These are phyloP conservation scores for Durotheca rogersii DNA, from an alignment of 495 filamentous ascomycete species.

Conservation along the genomic window DNA sequence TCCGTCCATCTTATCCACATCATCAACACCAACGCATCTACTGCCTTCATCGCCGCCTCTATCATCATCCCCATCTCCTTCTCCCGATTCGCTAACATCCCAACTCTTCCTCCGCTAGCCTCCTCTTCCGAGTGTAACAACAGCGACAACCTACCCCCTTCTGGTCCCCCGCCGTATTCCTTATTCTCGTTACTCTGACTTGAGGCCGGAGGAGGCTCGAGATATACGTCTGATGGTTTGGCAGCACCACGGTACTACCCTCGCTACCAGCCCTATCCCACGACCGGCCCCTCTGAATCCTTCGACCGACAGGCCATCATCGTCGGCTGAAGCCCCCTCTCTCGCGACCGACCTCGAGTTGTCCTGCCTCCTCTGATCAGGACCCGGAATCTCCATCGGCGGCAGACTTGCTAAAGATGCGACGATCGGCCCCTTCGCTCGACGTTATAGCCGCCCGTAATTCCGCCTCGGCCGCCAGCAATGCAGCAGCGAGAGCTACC, in stretches of 20 bases:
- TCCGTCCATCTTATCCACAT: too few species aligned
- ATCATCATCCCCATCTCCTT: constrained; percentile 3
- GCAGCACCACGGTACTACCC: background rate
- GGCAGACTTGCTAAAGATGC: constrained; percentile 23
- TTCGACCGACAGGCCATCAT: constrained; percentile 9
- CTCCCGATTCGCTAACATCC: background rate
- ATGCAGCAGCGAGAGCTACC: constrained; percentile 3
- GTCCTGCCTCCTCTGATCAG: background rate
- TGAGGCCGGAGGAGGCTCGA: background rate
- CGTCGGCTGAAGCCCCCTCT: background rate
- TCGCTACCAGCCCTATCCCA: constrained; percentile 13
- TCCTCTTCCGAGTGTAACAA: background rate
- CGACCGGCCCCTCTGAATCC: constrained; percentile 13
- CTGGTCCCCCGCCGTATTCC: background rate
- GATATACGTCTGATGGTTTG: background rate
- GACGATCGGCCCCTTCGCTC: constrained; percentile 42
- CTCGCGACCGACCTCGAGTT: background rate
- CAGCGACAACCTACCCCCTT: constrained; percentile 1
- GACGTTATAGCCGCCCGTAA: constrained; percentile 47
- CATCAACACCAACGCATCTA: background rate
- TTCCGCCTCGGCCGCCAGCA: constrained; percentile 9
- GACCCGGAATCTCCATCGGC: too few species aligned
- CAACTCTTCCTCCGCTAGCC: constrained; percentile 7
- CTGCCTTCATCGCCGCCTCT: constrained; percentile 4
- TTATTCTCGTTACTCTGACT: background rate